A percentile compares a stretch with the other conserved stretches of the same genome.
Evolutionary conservation across 495 filamentous ascomycete species (phyloP).

Genomic region (Penicillium silybi): DNA sequence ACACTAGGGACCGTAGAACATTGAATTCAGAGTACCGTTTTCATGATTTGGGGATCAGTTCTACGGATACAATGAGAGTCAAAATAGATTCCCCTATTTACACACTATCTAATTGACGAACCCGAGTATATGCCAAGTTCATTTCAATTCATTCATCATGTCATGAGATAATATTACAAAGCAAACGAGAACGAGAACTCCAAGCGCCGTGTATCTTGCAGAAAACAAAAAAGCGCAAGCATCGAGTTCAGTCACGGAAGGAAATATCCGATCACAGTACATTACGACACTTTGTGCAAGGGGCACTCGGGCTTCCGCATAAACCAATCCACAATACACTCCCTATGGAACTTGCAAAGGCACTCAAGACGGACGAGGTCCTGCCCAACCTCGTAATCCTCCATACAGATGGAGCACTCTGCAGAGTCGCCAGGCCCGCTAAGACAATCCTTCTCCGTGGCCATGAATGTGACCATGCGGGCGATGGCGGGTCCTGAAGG

Average conservation of each 20-base stretch:
- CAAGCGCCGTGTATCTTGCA: too few relatives aligned
- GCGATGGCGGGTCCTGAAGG: constrained; percentile 16
- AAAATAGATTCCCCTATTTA: too few relatives aligned
- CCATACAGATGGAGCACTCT: constrained; percentile 94
- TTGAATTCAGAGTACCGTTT: too few relatives aligned
- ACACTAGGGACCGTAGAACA: too few relatives aligned
- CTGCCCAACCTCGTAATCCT: constrained; percentile 86
- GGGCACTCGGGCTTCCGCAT: constrained; percentile 52
- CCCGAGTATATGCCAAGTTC: neutral
- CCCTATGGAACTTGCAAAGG: constrained; percentile 84
- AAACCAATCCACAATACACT: constrained; percentile 59
- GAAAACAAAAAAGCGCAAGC: neutral
- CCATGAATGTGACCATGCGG: constrained; percentile 66
- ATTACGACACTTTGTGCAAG: constrained; percentile 46
- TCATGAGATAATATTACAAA: neutral
- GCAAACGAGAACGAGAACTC: neutral
- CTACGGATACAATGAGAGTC: too few relatives aligned
- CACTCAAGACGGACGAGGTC: constrained; percentile 84
- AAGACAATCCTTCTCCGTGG: constrained; percentile 89
- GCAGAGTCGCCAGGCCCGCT: constrained; percentile 54
- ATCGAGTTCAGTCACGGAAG: neutral
- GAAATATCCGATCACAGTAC: neutral
- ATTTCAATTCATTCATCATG: neutral
- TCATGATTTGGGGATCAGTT: too few relatives aligned
- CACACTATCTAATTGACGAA: too few relatives aligned